Evolutionary conservation across 305 asterid genomes (phyloP).

Genomic region (Plantago coronopus): DNA sequence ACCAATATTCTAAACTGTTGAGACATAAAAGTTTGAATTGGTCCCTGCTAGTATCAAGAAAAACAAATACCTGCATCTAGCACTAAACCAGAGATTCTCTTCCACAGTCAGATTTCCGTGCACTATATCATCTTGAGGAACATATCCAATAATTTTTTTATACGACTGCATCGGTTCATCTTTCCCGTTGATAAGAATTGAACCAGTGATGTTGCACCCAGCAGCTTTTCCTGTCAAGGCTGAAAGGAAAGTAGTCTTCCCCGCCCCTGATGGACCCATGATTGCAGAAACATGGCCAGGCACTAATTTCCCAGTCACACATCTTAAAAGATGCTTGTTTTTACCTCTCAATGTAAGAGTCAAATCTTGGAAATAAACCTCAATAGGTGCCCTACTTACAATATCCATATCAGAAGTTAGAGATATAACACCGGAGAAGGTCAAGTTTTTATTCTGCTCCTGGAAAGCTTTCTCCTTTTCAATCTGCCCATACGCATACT

Average conservation of each 20-base stretch:
- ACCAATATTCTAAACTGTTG: no score
- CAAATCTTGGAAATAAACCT: constrained; percentile 68
- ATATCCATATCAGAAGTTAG: constrained; percentile 58
- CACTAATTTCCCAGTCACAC: constrained; percentile 64
- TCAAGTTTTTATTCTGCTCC: constrained; percentile 59
- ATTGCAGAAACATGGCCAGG: constrained; percentile 85
- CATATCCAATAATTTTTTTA: constrained; percentile 68
- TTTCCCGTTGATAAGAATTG: constrained; percentile 66
- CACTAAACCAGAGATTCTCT: constrained; percentile 92
- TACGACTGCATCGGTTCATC: constrained; percentile 60
- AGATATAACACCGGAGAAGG: constrained; percentile 70
- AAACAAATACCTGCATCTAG: constrained; percentile 66
- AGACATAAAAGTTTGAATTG: no score
- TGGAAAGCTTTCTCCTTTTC: constrained; percentile 75
- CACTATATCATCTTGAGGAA: constrained; percentile 85
- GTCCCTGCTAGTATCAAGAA: no score
- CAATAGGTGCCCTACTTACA: constrained; percentile 58
- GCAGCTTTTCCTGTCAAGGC: constrained; percentile 77
- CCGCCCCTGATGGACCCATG: constrained; percentile 93
- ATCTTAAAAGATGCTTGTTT: constrained; percentile 63
- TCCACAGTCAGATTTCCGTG: constrained; percentile 85
- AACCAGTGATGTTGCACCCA: constrained; percentile 63
- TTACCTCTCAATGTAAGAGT: constrained; percentile 74
- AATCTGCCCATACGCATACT: constrained; percentile 72
- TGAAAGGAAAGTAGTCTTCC: constrained; percentile 76